These are phyloP conservation scores for Sechiopsis laciniata DNA, from an alignment of 306 rosid species.

Conservation along the genomic window DNA sequence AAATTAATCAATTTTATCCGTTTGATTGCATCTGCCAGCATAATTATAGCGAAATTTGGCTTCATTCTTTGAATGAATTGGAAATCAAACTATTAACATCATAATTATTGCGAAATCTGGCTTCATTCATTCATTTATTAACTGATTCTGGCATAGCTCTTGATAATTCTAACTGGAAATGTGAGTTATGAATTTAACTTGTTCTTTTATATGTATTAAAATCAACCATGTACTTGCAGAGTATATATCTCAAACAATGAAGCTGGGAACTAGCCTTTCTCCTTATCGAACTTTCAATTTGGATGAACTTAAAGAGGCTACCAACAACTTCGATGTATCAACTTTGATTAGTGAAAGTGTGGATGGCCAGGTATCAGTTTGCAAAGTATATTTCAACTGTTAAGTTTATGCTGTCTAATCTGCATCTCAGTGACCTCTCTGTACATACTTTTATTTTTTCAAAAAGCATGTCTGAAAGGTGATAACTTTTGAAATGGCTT, in stretches of 20 bases:
- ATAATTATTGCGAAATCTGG: neutral
- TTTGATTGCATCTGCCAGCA: neutral
- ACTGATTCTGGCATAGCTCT: neutral
- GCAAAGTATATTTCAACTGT: neutral
- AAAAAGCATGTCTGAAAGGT: neutral
- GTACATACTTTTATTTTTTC: neutral
- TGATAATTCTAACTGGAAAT: neutral
- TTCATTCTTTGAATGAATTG: neutral
- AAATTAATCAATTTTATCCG: conserved; percentile 4
- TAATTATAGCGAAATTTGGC: neutral
- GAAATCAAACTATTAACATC: too few species aligned
- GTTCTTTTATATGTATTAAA: neutral
- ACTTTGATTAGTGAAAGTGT: conserved; percentile 53
- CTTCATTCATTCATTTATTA: neutral
- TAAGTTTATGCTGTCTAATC: neutral
- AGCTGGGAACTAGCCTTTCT: conserved; percentile 77
- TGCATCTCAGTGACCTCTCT: neutral
- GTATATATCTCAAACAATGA: conserved; percentile 82
- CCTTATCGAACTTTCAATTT: conserved; percentile 75
- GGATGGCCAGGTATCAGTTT: conserved; percentile 53
- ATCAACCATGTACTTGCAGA: conserved; percentile 37
- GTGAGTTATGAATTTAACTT: neutral
- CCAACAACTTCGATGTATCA: conserved; percentile 66
- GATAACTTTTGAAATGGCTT: conserved; percentile 4
- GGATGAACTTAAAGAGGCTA: conserved; percentile 86